Evolutionary conservation across 2,329 filamentous ascomycete species (phyloP).

Genomic region (Beauveria bassiana): DNA sequence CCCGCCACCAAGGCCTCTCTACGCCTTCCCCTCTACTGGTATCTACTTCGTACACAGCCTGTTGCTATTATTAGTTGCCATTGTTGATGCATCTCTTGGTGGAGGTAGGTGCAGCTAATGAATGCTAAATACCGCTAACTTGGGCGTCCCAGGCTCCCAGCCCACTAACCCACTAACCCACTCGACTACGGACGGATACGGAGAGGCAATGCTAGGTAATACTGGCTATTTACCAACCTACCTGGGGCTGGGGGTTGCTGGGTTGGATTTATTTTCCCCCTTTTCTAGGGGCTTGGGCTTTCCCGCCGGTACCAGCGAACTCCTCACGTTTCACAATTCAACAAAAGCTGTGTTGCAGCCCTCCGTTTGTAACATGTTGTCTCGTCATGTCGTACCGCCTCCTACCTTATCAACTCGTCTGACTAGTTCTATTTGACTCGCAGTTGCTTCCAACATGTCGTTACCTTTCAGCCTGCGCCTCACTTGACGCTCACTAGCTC

Average conservation of each 20-base stretch:
- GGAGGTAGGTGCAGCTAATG: neutral
- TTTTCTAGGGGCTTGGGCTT: neutral
- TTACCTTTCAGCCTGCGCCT: neutral
- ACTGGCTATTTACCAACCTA: no score
- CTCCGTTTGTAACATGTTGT: neutral
- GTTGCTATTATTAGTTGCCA: neutral
- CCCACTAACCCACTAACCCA: neutral
- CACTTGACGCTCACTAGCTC: neutral
- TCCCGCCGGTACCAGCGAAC: neutral
- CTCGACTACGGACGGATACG: neutral
- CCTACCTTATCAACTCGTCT: neutral
- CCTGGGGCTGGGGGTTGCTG: no score
- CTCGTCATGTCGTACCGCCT: neutral
- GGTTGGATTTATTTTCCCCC: neutral
- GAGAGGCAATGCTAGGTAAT: no score
- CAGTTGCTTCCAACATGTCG: neutral
- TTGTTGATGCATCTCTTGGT: neutral
- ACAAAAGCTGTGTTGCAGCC: neutral
- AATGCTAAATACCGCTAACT: neutral
- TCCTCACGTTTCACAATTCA: neutral
- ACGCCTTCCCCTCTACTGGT: neutral
- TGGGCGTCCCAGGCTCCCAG: neutral
- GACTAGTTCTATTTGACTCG: neutral
- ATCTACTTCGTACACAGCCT: neutral
- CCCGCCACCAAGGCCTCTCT: neutral